Evolutionary conservation across 805 yeast genomes (phyloP).

Genomic region (Pichia occidentalis): DNA sequence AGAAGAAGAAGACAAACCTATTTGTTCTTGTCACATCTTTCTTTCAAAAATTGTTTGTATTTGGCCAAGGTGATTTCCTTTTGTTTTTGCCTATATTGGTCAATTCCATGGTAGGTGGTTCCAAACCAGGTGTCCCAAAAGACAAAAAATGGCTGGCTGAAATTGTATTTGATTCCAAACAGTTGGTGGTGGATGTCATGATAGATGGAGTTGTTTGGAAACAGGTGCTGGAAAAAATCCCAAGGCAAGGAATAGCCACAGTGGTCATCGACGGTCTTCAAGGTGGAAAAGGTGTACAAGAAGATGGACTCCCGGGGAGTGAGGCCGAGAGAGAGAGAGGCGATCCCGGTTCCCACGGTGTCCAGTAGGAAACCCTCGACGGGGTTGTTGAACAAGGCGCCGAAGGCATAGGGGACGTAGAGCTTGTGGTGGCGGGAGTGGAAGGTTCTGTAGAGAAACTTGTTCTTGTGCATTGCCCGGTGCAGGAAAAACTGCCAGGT

Average conservation of each 20-base stretch:
- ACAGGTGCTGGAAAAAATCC: conserved; percentile 82
- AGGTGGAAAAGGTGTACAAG: conserved; percentile 78
- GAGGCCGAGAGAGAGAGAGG: conserved; percentile 54
- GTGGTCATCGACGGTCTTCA: conserved; percentile 97
- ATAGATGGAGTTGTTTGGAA: conserved; percentile 93
- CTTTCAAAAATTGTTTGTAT: conserved; percentile 51
- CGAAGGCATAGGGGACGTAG: conserved; percentile 94
- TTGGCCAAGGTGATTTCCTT: conserved; percentile 59
- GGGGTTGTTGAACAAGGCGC: conserved; percentile 92
- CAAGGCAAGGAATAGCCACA: conserved; percentile 94
- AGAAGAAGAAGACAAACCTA: no score
- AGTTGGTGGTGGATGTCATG: conserved; percentile 97
- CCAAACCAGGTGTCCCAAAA: conserved; percentile 78
- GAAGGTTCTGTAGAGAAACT: conserved; percentile 65
- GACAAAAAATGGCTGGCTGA: conserved; percentile 92
- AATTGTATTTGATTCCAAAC: conserved; percentile 90
- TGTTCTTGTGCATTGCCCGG: conserved; percentile 80
- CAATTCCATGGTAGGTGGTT: conserved; percentile 65
- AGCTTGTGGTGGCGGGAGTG: conserved; percentile 93
- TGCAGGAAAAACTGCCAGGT: conserved; percentile 95
- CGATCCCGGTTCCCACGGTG: conserved; percentile 86
- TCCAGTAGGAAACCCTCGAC: conserved; percentile 90
- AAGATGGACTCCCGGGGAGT: conserved; percentile 71
- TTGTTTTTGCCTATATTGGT: conserved; percentile 60
- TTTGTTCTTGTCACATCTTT: conserved; percentile 24